Conservation (phyloP, 352 stramenopile species). For the Globisporangium okanoganense region DNA sequence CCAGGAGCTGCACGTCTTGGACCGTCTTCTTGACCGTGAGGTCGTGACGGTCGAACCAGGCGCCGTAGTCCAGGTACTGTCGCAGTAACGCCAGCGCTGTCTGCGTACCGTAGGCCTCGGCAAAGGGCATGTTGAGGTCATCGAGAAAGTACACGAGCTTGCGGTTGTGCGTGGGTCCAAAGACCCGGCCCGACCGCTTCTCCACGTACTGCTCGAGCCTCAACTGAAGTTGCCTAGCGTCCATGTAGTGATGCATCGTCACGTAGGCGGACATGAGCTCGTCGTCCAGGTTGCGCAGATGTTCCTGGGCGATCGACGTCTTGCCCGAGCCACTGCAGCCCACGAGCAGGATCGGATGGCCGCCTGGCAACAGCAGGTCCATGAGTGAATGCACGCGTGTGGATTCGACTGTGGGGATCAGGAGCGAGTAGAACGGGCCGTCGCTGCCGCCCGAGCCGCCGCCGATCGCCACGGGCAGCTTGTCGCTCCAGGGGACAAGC, state of each 20-base stretch:
- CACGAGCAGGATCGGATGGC: slow-evolving; percentile 69
- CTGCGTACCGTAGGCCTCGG: slow-evolving; percentile 89
- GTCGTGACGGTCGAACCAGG: slow-evolving; percentile 90
- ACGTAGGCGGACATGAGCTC: slow-evolving; percentile 51
- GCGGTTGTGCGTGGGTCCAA: slow-evolving; percentile 73
- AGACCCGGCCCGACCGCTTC: slow-evolving; percentile 85
- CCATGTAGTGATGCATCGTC: slow-evolving; percentile 88
- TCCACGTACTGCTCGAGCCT: slow-evolving; percentile 82
- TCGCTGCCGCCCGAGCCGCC: slow-evolving; percentile 23
- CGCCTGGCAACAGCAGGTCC: slow-evolving; percentile 41
- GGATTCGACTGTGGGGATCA: slow-evolving; percentile 78
- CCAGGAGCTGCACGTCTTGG: slow-evolving; percentile 85
- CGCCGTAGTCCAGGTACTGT: slow-evolving; percentile 90
- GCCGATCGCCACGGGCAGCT: slow-evolving; percentile 25
- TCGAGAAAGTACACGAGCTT: slow-evolving; percentile 89
- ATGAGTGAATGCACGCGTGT: slow-evolving; percentile 64
- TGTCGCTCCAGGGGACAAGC: slow-evolving; percentile 72
- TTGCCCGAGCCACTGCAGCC: slow-evolving; percentile 85
- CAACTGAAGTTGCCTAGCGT: slow-evolving; percentile 67
- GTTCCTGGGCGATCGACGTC: slow-evolving; percentile 70
- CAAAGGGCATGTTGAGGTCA: slow-evolving; percentile 88
- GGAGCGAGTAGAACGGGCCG: slow-evolving; percentile 50
- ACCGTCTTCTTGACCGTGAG: slow-evolving; percentile 85
- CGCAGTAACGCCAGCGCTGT: slow-evolving; percentile 85
- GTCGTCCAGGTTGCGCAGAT: slow-evolving; percentile 66